phyloP scores from a whole-genome alignment of 192 early-diverging fungal species.

The Umbelopsis vinacea region DNA sequence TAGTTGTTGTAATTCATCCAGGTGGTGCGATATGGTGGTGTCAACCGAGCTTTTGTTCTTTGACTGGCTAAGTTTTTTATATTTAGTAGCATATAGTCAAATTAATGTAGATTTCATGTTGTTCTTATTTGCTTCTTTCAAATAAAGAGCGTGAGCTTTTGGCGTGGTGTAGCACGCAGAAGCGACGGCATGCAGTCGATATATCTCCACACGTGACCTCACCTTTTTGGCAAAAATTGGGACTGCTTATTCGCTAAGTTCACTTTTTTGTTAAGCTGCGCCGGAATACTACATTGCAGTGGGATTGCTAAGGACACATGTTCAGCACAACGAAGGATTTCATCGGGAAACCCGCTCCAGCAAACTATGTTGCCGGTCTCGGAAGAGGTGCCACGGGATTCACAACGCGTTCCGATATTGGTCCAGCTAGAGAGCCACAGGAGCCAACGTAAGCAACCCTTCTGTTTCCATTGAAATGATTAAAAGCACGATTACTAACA shows the following conservation, averaged over 20 bases:
- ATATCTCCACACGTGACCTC: too few relatives aligned
- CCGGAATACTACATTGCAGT: neutral
- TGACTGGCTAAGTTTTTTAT: too few relatives aligned
- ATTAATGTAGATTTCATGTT: too few relatives aligned
- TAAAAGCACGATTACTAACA: neutral
- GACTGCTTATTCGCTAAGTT: neutral
- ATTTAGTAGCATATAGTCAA: too few relatives aligned
- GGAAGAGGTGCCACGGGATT: conserved; percentile 97
- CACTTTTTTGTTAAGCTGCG: neutral
- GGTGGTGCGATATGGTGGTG: too few relatives aligned
- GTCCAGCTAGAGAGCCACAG: conserved; percentile 85
- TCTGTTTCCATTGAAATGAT: conserved; percentile 3
- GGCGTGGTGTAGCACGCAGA: too few relatives aligned
- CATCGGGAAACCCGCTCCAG: conserved; percentile 88
- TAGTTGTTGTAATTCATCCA: too few relatives aligned
- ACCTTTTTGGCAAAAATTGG: neutral
- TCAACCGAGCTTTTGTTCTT: too few relatives aligned
- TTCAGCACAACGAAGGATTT: conserved; percentile 83
- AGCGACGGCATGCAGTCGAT: too few relatives aligned
- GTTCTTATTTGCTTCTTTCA: too few relatives aligned
- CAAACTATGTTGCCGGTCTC: conserved; percentile 96
- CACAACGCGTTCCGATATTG: conserved; percentile 97
- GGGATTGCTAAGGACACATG: conserved; percentile 41
- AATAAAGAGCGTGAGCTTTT: too few relatives aligned
- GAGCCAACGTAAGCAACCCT: conserved; percentile 43